Evolutionary conservation across 1,284 basidiomycete species (phyloP).

Genomic region (Ustilago xerochloae): DNA sequence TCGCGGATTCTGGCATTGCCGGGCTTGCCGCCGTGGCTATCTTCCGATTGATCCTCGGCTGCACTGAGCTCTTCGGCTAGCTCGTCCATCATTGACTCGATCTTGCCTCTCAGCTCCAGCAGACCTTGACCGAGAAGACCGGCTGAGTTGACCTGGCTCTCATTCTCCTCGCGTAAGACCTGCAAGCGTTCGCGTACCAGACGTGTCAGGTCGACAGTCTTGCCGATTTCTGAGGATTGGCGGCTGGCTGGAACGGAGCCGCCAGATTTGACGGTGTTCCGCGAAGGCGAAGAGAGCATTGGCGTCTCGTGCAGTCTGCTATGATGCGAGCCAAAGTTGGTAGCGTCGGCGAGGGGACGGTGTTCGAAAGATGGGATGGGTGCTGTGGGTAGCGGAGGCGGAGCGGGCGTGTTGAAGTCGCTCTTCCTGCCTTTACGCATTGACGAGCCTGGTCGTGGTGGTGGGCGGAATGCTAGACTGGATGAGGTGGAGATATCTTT

Average conservation of each 20-base stretch:
- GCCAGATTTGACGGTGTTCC: slow-evolving; percentile 2
- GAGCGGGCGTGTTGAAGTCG: slow-evolving; percentile 48
- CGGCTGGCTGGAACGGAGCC: slow-evolving; percentile 4
- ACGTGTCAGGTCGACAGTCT: slow-evolving; percentile 37
- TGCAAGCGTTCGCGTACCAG: slow-evolving; percentile 43
- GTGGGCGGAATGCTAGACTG: slow-evolving; percentile 46
- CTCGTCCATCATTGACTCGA: slow-evolving; percentile 61
- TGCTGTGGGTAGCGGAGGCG: slow-evolving; percentile 40
- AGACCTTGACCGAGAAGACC: slow-evolving; percentile 61
- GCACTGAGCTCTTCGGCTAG: slow-evolving; percentile 51
- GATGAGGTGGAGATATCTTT: slow-evolving; percentile 39
- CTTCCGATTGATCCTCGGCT: slow-evolving; percentile 38
- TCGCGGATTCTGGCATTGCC: slow-evolving; percentile 31
- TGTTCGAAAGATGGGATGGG: slow-evolving; percentile 26
- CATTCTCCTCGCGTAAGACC: slow-evolving; percentile 46
- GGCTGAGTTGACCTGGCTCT: slow-evolving; percentile 59
- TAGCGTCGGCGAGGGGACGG: slow-evolving; percentile 27
- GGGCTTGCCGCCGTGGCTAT: slow-evolving; percentile 14
- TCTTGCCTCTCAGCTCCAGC: slow-evolving; percentile 53
- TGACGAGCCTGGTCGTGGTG: slow-evolving; percentile 51
- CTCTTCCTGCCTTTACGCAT: slow-evolving; percentile 51
- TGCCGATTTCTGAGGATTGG: slow-evolving; percentile 25
- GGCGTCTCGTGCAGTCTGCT: slow-evolving; percentile 15
- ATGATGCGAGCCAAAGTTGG: slow-evolving; percentile 34
- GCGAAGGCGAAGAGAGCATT: slow-evolving; percentile 23